Conservation (phyloP, 2,329 filamentous ascomycete species). For the Nemania sp. region DNA sequence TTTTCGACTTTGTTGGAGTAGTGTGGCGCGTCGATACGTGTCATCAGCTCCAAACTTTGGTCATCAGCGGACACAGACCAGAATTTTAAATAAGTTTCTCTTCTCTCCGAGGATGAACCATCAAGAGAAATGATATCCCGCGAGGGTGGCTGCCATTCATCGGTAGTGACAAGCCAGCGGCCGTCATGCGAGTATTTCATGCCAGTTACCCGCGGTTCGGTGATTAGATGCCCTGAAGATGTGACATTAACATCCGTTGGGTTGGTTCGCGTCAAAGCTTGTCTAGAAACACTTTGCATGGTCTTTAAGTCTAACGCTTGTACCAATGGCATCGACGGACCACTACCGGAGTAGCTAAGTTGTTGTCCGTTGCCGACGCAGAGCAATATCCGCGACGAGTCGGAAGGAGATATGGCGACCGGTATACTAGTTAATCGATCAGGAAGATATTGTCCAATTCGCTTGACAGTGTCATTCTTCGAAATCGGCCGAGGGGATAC, state of each 20-base stretch:
- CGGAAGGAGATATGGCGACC: conserved; percentile 70
- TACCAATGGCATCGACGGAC: conserved; percentile 69
- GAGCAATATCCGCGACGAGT: conserved; percentile 73
- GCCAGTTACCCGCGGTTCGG: conserved; percentile 81
- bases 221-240: conserved; percentile 76
- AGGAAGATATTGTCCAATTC: conserved; percentile 62
- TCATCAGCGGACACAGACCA: conserved; percentile 76
- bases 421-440: conserved; percentile 64
- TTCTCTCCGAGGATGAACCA: conserved; percentile 60
- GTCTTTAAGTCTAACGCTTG: conserved; percentile 90
- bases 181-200: conserved; percentile 84
- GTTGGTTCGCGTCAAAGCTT: conserved; percentile 90
- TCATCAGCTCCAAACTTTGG: conserved; percentile 77
- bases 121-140: conserved; percentile 73
- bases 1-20: conserved; percentile 65
- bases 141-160: conserved; percentile 85
- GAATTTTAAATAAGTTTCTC: conserved; percentile 89
- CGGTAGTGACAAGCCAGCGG: conserved; percentile 89
- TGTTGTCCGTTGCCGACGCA: conserved; percentile 74
- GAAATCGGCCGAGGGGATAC: conserved; percentile 63
- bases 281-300: conserved; percentile 82
- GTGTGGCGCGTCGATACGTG: conserved; percentile 87
- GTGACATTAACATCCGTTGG: conserved; percentile 83
- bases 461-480: conserved; percentile 65
- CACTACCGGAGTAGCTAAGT: conserved; percentile 63